Conservation (phyloP, 2,329 filamentous ascomycete species). For the Cadophora luteo-olivacea region DNA sequence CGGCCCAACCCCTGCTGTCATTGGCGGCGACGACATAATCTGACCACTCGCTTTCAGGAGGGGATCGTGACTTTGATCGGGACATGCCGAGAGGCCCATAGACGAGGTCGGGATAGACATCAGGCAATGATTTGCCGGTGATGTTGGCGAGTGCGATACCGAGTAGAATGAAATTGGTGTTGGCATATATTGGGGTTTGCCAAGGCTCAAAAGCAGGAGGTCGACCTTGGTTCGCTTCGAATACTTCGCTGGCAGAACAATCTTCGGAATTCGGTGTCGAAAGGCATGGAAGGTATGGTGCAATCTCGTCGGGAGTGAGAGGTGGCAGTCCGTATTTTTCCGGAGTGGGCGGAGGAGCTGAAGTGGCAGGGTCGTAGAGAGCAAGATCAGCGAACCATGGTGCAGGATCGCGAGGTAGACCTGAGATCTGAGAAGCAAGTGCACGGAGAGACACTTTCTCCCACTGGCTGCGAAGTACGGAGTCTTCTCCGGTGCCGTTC, state of each 20-base stretch:
- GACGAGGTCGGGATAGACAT: constrained; percentile 5
- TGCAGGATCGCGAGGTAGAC: constrained; percentile 13
- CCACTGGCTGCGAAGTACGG: constrained; percentile 2
- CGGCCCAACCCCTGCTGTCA: background rate
- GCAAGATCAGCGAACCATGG: background rate
- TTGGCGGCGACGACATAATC: background rate
- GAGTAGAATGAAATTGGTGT: constrained; percentile 18
- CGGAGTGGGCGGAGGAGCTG: background rate
- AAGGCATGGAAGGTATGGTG: background rate
- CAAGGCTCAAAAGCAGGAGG: constrained; percentile 7
- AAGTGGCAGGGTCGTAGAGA: background rate
- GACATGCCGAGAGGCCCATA: constrained; percentile 19
- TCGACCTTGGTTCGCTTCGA: background rate
- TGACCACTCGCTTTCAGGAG: background rate
- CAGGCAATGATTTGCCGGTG: constrained; percentile 13
- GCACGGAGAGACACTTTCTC: constrained; percentile 17
- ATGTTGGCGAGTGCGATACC: constrained; percentile 23
- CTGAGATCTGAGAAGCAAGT: constrained; percentile 17
- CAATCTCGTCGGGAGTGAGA: background rate
- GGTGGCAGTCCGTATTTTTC: constrained; percentile 15
- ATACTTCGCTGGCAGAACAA: background rate
- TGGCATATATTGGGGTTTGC: constrained; percentile 19
- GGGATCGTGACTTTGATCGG: background rate
- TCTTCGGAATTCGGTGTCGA: background rate
- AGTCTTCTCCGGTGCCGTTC: background rate